Percentiles rank a stretch among this genome's conserved stretches.
These are phyloP conservation scores for Hypholoma fasciculare DNA, from an alignment of 768 basidiomycete species.

Conservation along the genomic window DNA sequence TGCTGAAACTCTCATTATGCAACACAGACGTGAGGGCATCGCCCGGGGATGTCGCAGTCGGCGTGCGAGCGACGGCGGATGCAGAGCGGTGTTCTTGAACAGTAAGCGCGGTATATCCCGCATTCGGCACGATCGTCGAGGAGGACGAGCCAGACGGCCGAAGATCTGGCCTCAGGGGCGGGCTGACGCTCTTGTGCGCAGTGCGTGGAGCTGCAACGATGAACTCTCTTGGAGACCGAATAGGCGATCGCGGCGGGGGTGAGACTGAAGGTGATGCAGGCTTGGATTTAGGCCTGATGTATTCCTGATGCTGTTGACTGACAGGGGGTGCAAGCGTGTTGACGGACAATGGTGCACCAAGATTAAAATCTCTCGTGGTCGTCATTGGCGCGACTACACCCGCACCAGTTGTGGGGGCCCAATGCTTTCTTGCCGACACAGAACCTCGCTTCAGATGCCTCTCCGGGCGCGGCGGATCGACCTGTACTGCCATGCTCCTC, in stretches of 20 bases:
- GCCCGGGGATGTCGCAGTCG: background rate
- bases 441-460: conserved; percentile 17
- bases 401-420: conserved; percentile 26
- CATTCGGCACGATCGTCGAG: background rate
- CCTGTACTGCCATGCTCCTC: conserved; percentile 62
- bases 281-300: background rate
- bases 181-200: background rate
- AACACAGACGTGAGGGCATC: background rate
- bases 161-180: background rate
- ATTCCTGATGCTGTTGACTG: conserved; percentile 4
- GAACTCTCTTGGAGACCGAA: conserved; percentile 24
- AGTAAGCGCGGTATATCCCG: background rate
- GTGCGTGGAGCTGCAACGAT: conserved; percentile 16
- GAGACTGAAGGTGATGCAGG: conserved; percentile 20
- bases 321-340: conserved; percentile 11
- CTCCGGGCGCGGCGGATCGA: conserved; percentile 21
- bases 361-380: conserved; percentile 24
- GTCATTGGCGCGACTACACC: conserved; percentile 22
- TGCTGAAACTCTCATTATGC: background rate
- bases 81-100: background rate
- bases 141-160: conserved; percentile 2
- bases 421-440: conserved; percentile 24
- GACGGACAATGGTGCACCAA: conserved; percentile 17
- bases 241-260: conserved; percentile 21
- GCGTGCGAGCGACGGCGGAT: background rate